Conservation (phyloP, 2,329 filamentous ascomycete genomes). For the Rhinocladiella similis region DNA sequence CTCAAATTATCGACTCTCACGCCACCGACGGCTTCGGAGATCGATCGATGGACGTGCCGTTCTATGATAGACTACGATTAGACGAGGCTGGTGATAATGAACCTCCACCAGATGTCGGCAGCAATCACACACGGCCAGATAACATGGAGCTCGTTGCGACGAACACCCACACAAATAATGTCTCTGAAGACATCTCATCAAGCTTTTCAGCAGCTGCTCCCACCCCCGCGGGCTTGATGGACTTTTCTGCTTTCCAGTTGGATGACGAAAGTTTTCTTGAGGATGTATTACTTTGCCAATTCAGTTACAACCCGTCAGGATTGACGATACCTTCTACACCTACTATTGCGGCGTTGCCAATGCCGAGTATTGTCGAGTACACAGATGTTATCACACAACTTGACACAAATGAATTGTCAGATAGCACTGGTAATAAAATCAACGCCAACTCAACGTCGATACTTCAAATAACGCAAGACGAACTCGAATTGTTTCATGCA, state of each 20-base stretch:
- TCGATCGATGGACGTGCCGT: too few relatives aligned
- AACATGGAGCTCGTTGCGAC: too few relatives aligned
- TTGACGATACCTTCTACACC: conserved; percentile 9
- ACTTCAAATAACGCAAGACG: conserved; percentile 6
- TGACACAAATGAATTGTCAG: not conserved
- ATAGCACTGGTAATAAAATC: not conserved
- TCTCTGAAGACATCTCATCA: not conserved
- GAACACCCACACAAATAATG: not conserved
- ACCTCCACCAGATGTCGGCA: too few relatives aligned
- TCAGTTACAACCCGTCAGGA: conserved; percentile 11
- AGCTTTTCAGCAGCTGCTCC: not conserved
- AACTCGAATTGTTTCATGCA: conserved; percentile 4
- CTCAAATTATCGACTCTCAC: too few relatives aligned
- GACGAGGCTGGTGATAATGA: too few relatives aligned
- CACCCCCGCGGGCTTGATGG: not conserved
- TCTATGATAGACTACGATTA: too few relatives aligned
- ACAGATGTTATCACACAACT: not conserved
- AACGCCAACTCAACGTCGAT: not conserved
- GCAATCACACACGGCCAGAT: not conserved
- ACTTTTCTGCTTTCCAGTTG: conserved; percentile 7
- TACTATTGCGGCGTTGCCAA: too few relatives aligned
- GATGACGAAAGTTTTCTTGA: conserved; percentile 10
- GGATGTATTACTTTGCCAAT: conserved; percentile 8
- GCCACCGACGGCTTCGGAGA: not conserved
- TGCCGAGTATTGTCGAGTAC: not conserved